phyloP scores from a whole-genome alignment of 2,329 filamentous ascomycete genomes.

The Cladosporium halotolerans region DNA sequence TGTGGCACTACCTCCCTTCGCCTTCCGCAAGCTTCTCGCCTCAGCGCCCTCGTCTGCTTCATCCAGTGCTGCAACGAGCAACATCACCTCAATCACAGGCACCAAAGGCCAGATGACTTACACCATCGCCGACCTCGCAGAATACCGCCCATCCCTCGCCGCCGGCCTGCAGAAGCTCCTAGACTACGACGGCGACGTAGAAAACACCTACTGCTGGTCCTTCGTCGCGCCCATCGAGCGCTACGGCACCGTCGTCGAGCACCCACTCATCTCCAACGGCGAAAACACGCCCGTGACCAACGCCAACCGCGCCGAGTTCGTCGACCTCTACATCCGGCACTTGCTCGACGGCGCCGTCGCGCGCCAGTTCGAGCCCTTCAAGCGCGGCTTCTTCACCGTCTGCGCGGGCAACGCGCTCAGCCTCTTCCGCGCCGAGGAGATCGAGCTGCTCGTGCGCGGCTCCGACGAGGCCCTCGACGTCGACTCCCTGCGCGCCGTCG shows the following conservation, averaged over 20 bases:
- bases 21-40: constrained; percentile 79
- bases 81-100: constrained; percentile 31
- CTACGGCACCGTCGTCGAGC: constrained; percentile 61
- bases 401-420: constrained; percentile 83
- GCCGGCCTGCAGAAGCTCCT: constrained; percentile 68
- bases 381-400: constrained; percentile 86
- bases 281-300: constrained; percentile 75
- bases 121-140: constrained; percentile 73
- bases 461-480: constrained; percentile 82
- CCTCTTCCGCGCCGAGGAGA: constrained; percentile 83
- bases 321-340: constrained; percentile 76
- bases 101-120: constrained; percentile 54
- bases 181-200: constrained; percentile 78
- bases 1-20: constrained; percentile 78
- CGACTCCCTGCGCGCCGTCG: constrained; percentile 65
- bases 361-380: constrained; percentile 88
- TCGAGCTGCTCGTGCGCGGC: constrained; percentile 78
- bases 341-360: constrained; percentile 70
- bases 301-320: constrained; percentile 74
- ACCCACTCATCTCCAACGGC: constrained; percentile 69
- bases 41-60: constrained; percentile 60
- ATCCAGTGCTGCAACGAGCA: constrained; percentile 50
- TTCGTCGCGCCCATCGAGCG: constrained; percentile 72
- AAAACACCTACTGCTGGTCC: constrained; percentile 71
- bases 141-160: constrained; percentile 71